Evolutionary conservation across 2,329 filamentous ascomycete species (phyloP).

Genomic region (Fusarium hainanense): DNA sequence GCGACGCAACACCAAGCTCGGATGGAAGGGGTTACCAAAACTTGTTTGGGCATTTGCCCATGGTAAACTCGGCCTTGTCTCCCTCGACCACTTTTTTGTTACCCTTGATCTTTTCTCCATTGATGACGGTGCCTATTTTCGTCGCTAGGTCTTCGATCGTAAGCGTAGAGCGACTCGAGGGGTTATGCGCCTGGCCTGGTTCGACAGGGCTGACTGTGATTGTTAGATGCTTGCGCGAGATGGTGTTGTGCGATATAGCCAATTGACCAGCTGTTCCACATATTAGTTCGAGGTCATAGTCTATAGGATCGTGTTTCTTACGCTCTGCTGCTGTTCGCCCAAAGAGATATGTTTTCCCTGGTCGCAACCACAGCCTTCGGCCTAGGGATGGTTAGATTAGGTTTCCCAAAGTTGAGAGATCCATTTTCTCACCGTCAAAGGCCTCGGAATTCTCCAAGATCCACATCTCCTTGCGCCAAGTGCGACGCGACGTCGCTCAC

Average conservation of each 20-base stretch:
- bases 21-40: slow-evolving; percentile 61
- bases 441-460: slow-evolving; percentile 69
- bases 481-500: slow-evolving; percentile 35
- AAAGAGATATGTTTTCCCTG: slow-evolving; percentile 86
- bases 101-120: slow-evolving; percentile 77
- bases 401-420: not conserved
- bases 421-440: slow-evolving; percentile 56
- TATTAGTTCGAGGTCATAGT: slow-evolving; percentile 1
- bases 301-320: slow-evolving; percentile 51
- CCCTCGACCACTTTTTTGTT: slow-evolving; percentile 65
- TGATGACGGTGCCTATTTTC: slow-evolving; percentile 83
- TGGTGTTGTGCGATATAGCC: slow-evolving; percentile 80
- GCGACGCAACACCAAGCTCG: not conserved
- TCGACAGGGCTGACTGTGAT: slow-evolving; percentile 76
- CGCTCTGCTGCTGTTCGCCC: slow-evolving; percentile 79
- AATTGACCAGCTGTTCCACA: slow-evolving; percentile 68
- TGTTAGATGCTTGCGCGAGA: slow-evolving; percentile 89
- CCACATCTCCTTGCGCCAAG: slow-evolving; percentile 64
- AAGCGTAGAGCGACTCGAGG: slow-evolving; percentile 74
- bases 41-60: slow-evolving; percentile 75
- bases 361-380: slow-evolving; percentile 80
- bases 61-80: slow-evolving; percentile 69
- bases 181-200: slow-evolving; percentile 72
- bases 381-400: slow-evolving; percentile 44
- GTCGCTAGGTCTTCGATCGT: slow-evolving; percentile 83